These are phyloP conservation scores for Naganishia antarctica DNA, from an alignment of 768 basidiomycete genomes.

Conservation along the genomic window DNA sequence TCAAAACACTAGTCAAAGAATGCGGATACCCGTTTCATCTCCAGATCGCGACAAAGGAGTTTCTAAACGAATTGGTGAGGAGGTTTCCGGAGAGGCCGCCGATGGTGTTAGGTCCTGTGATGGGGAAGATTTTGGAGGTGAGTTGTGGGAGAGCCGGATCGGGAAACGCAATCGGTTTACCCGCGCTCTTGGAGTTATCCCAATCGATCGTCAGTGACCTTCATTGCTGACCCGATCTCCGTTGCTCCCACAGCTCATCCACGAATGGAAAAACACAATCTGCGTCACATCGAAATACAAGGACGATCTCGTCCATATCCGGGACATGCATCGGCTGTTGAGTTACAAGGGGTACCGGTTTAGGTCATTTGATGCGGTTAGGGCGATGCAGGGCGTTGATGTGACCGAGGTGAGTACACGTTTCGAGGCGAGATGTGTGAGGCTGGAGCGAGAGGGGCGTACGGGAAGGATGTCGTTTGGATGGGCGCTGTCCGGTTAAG, in stretches of 20 bases:
- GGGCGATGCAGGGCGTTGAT: conserved; percentile 47
- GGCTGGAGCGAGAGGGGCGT: too few species aligned
- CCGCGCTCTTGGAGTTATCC: too few species aligned
- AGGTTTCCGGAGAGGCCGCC: conserved; percentile 97
- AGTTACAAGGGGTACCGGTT: conserved; percentile 73
- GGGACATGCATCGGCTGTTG: conserved; percentile 93
- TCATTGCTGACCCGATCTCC: not conserved
- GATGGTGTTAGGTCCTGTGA: conserved; percentile 86
- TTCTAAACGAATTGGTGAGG: conserved; percentile 94
- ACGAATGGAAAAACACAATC: conserved; percentile 90
- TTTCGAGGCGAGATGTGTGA: too few species aligned
- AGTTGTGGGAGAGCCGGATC: not conserved
- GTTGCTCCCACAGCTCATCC: conserved; percentile 56
- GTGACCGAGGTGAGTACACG: conserved; percentile 49
- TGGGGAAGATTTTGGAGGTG: conserved; percentile 81
- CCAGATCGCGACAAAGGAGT: conserved; percentile 94
- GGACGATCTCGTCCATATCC: conserved; percentile 91
- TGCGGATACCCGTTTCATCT: conserved; percentile 98
- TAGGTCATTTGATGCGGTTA: conserved; percentile 50
- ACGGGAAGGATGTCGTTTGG: too few species aligned
- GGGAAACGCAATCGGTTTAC: too few species aligned
- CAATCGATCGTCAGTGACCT: too few species aligned
- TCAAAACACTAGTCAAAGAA: conserved; percentile 86
- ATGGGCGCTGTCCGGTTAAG: too few species aligned
- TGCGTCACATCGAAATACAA: conserved; percentile 85